Evolutionary conservation across 2,329 filamentous ascomycete species (phyloP).

Genomic region (Cladosporium sphaerospermum): DNA sequence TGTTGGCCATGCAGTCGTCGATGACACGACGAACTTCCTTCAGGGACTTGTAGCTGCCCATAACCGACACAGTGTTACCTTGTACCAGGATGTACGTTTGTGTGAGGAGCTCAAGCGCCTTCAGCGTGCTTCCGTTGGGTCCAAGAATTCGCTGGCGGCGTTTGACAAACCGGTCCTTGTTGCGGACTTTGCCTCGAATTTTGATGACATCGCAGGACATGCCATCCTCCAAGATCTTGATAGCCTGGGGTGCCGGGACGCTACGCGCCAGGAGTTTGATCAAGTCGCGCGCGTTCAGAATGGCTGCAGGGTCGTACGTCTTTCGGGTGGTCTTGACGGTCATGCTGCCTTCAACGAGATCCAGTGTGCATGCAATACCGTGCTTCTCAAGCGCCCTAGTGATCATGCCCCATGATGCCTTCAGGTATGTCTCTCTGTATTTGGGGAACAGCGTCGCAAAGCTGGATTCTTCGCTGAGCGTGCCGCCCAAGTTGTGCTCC

Average conservation of each 20-base stretch:
- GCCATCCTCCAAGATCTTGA: slow-evolving; percentile 91
- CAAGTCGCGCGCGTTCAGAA: slow-evolving; percentile 87
- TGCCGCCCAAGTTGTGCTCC: slow-evolving; percentile 76
- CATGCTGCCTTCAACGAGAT: slow-evolving; percentile 94
- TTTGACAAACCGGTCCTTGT: slow-evolving; percentile 95
- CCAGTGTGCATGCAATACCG: slow-evolving; percentile 84
- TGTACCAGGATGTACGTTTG: slow-evolving; percentile 91
- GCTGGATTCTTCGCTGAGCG: slow-evolving; percentile 86
- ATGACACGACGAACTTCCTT: slow-evolving; percentile 88
- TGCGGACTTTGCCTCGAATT: slow-evolving; percentile 80
- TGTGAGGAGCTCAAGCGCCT: slow-evolving; percentile 88
- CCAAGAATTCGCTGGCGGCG: slow-evolving; percentile 86
- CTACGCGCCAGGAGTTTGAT: slow-evolving; percentile 88
- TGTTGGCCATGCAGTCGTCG: slow-evolving; percentile 94
- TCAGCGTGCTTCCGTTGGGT: slow-evolving; percentile 84
- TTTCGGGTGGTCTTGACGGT: slow-evolving; percentile 90
- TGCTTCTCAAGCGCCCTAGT: slow-evolving; percentile 80
- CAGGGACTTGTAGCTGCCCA: slow-evolving; percentile 87
- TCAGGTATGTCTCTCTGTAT: slow-evolving; percentile 90
- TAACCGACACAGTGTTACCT: slow-evolving; percentile 86
- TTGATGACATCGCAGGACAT: slow-evolving; percentile 94
- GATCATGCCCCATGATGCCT: slow-evolving; percentile 86
- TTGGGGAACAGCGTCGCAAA: slow-evolving; percentile 85
- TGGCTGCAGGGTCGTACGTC: slow-evolving; percentile 85
- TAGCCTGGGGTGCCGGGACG: slow-evolving; percentile 84